Evolutionary conservation across 371 early-diverging fungal genomes (phyloP), one percentile per base, ranked within the genome.

Genomic region (Mortierella polycephala): DNA sequence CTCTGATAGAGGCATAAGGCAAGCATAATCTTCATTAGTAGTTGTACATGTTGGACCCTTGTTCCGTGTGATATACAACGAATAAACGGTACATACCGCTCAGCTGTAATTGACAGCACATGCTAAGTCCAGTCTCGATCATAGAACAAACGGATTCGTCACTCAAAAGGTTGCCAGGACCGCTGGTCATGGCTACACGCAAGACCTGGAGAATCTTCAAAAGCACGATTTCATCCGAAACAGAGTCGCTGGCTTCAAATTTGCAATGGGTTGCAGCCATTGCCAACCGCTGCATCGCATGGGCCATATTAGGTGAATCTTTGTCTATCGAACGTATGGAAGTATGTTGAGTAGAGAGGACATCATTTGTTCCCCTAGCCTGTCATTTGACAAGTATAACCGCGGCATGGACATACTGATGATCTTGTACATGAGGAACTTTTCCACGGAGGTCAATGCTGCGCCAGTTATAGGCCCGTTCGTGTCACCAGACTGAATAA

Each of bases 91-190:
- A 54, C 84, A 56, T 89, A 93, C 95, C 98, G 80, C 92, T 95
- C 39, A 97, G 75, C 54, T 97, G 86, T 82, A 92, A 91, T 83
- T 96, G 97, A 82, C 96, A 98, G 82, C 95, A 94, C 94, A 98
- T 96, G 76, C 95, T 95, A 47, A 98, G 89, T 2, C 94, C 96
- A 6, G 96, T 95, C 82, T 98, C 99, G 82, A 98, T 92, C 90
- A 98, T 95, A 67, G 94, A 96, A 79, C 99, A 98, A 7, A 98
- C 91, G 14, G 94, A 93, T 72, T 94, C 95, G 75, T 98, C 98
- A 57, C 92, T 92, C 44, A 98, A 76, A 8, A 85, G 84, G 55
- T 82, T 82, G 13, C 93, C 91, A 62, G 90, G 88, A 23, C 86
- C 87, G 55, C 90, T 88, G n/a, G 88, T 88, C 65, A 88, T 85